Base-by-base conservation (phyloP, 257 asterid genomes). In the Paraleonurus japonicus region DNA sequence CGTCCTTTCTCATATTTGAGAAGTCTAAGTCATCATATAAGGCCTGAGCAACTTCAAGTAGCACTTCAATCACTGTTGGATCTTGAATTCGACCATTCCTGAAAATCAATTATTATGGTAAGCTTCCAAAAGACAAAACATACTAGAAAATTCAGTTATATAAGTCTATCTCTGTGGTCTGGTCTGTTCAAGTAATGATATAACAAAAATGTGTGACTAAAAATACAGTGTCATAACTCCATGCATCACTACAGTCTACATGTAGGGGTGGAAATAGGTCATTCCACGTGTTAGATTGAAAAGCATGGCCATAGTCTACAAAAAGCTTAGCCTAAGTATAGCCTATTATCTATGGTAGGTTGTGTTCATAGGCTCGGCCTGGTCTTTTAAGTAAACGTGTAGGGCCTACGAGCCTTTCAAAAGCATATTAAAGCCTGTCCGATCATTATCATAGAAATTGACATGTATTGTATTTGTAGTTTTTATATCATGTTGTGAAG, bases 11-110 rank as follows among this genome's bases (percentile, higher is more conserved):
- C 82, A 82, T 75, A 76, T 78, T 86, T 76, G 85, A 82, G 81
- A 83, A 82, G 77, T 92, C 92, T 53, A 85, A 60, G 57, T 84
- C 81, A 79, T 92, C 90, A 78, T 84, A 85, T 76, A 92, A 83
- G 80, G 87, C 79, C 82, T 87, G 96, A 75, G 96, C 89, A 80
- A 88, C 86, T 84, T 90, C 95, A 75, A 81, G 82, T 65, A 92
- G 84, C 63, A 90, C 83, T 81, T 85, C 90, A 83, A 92, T 88
- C 76, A 81, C 62, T 1, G 83, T 71, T 35, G 87, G 88, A 75
- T 92, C 96, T 74, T 69, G 83, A 61, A 90, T 82, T 70, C 69
- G 76, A 73, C 82, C 78, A 70, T 82, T 78, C 79, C 96, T 90
- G 81, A 26, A 32, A 73, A 48, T n/a, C 7, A 45, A 39, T 15